Base-by-base conservation (phyloP, 441 rosid species). In the Syzygium malaccense region DNA sequence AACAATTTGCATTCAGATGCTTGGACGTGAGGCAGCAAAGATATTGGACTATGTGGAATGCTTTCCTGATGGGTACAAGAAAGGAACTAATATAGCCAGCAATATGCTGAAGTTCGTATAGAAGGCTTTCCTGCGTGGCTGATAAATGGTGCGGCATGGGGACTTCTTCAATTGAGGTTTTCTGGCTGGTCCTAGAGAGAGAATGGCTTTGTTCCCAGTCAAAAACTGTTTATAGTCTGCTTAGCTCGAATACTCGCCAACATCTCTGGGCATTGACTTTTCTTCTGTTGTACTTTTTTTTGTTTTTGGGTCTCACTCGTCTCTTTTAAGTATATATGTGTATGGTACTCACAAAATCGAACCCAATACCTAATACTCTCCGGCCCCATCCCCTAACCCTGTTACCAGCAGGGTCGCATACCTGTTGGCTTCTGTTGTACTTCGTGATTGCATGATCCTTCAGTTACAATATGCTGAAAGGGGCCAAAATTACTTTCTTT, bases 121-220 rank as follows among this genome's bases (percentile, higher is more conserved):
- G 96, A 96, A 92, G 99, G 99, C n/a, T 96, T 98, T 88, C 99
- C 99, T 1, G 95, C 97, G 19, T 96, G 99, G 99, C 93, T 95
- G 83, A 94, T 98, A 85, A 94, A 96, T 86, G 98, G 93, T 56
- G 92, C 96, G 96, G 99, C 96, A 87, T 92, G 95, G 86, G 88
- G 86, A 28, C 25, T 87, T 68, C 48, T 60, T 88, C 55, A 6
- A 79, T 87, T 32, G 13, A 18, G 58, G 79, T 28, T 5, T 79
- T 75, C 3, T 28, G 68, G 58, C 14, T 49, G 8, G 60, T 54
- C 45, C 28, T 49, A 54, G 60, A 75, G n/a, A 23, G 83, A 41
- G 17, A 75, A 75, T 75, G 83, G 51, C 83, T 75, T 75, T 75
- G 17, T 71, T 41, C n/a, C 83, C 23, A 6, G n/a, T 75, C 83